Conservation (phyloP, 2,329 filamentous ascomycete genomes). For the Teratosphaeria destructans region DNA sequence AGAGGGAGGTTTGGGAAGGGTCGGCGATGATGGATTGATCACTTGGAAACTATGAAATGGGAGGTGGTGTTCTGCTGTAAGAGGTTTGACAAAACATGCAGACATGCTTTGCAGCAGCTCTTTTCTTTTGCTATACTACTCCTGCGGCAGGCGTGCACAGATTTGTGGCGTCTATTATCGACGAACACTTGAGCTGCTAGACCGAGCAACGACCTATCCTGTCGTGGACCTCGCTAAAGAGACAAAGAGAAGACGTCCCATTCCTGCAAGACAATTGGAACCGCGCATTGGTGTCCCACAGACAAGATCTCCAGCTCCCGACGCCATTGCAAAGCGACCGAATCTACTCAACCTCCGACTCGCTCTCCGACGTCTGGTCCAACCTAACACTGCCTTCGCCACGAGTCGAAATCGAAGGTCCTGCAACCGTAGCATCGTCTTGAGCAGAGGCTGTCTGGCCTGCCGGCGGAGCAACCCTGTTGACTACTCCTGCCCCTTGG, state of each 20-base stretch:
- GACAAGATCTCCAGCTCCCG: background rate
- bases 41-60: background rate
- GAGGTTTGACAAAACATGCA: background rate
- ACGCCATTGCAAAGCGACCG: background rate
- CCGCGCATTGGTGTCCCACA: background rate
- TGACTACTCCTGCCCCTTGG: background rate
- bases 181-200: background rate
- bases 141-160: too few relatives aligned
- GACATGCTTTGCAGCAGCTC: background rate
- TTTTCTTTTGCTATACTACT: too few relatives aligned
- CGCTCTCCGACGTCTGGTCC: background rate
- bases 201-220: background rate
- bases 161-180: too few relatives aligned
- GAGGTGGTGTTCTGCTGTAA: background rate
- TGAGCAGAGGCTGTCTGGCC: background rate
- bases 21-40: background rate
- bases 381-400: background rate
- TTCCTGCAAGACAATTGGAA: background rate
- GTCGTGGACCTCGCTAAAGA: background rate
- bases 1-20: slow-evolving; percentile 19
- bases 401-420: background rate
- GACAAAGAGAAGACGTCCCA: background rate
- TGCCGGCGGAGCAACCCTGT: background rate
- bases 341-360: background rate
- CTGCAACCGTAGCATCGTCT: background rate